These are phyloP conservation scores for Letharia lupina DNA, from an alignment of 495 filamentous ascomycete genomes.

Conservation along the genomic window DNA sequence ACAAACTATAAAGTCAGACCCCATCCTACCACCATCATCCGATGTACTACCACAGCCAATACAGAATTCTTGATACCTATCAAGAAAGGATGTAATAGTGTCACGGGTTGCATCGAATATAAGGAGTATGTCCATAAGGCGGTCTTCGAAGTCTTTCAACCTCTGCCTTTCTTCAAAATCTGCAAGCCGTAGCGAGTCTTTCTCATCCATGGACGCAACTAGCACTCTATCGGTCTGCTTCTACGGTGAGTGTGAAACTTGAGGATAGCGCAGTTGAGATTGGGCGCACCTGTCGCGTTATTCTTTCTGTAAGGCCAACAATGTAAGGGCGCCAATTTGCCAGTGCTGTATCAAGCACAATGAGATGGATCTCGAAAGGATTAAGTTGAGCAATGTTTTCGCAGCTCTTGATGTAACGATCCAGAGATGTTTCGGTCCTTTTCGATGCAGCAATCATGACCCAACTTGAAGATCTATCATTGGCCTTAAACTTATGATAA, in stretches of 20 bases:
- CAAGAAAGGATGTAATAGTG: conserved; percentile 16
- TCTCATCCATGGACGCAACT: conserved; percentile 4
- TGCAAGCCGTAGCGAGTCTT: not conserved
- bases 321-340: conserved; percentile 25
- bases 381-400: not conserved
- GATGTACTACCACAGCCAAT: not conserved
- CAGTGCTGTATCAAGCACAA: conserved; percentile 18
- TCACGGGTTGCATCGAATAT: conserved; percentile 21
- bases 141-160: conserved; percentile 25
- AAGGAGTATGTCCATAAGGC: conserved; percentile 18
- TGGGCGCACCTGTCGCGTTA: conserved; percentile 15
- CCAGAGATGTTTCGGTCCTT: conserved; percentile 7
- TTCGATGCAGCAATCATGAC: conserved; percentile 28
- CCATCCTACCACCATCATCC: not conserved
- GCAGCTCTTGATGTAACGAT: conserved; percentile 12
- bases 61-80: conserved; percentile 14
- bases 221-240: conserved; percentile 17
- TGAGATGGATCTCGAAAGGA: conserved; percentile 22
- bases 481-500: conserved; percentile 23
- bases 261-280: not conserved
- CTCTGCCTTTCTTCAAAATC: conserved; percentile 17
- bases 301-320: conserved; percentile 13
- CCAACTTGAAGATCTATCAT: conserved; percentile 21
- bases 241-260: not conserved
- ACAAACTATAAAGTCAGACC: conserved; percentile 2